Conservation (phyloP, 2,329 filamentous ascomycete genomes). For the Calonectria henricotiae region DNA sequence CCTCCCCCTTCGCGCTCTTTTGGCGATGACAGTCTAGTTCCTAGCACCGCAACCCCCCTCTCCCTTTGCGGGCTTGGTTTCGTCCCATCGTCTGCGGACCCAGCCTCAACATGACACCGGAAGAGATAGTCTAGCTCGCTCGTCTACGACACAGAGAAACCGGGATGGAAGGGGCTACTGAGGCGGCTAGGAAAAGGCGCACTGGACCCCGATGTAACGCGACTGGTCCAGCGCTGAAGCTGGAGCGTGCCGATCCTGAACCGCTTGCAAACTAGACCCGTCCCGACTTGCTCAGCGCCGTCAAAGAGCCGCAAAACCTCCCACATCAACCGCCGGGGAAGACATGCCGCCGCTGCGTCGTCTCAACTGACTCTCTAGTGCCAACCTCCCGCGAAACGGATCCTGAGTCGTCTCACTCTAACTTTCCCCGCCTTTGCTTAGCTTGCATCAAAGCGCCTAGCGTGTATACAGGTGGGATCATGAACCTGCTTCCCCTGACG, state of each 20-base stretch:
- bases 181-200: constrained; percentile 8
- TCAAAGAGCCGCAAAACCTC: constrained; percentile 8
- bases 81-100: not conserved
- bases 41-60: not conserved
- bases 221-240: not conserved
- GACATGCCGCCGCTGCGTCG: constrained; percentile 3
- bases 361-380: not conserved
- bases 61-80: not conserved
- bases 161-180: not conserved
- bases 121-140: constrained; percentile 1
- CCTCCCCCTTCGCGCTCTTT: too few relatives aligned
- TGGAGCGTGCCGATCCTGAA: constrained; percentile 2
- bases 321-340: constrained; percentile 10
- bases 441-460: constrained; percentile 27
- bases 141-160: not conserved
- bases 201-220: constrained; percentile 8
- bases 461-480: constrained; percentile 35
- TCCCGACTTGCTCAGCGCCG: not conserved
- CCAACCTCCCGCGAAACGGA: constrained; percentile 12
- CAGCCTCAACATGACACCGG: constrained; percentile 5
- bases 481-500: constrained; percentile 13
- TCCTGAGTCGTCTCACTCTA: constrained; percentile 7
- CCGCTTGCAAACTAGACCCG: constrained; percentile 4
- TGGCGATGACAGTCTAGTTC: too few relatives aligned
- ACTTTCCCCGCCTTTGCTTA: constrained; percentile 28